phyloP scores from a whole-genome alignment of 441 rosid species.

The Adansonia rubrostipa region DNA sequence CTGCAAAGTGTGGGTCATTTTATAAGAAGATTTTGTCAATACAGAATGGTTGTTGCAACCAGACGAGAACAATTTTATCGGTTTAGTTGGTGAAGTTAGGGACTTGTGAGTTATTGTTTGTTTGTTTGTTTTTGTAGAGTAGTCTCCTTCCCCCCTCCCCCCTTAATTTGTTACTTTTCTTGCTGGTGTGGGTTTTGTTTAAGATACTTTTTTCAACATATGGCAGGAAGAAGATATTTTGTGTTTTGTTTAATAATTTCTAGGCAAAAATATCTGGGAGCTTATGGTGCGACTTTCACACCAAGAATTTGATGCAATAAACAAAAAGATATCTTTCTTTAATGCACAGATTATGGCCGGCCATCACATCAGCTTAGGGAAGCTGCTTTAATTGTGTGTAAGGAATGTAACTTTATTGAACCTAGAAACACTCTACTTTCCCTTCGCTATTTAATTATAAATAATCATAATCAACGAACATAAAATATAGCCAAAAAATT shows the following conservation, averaged over 20 bases:
- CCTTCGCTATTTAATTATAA: neutral
- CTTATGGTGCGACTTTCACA: neutral
- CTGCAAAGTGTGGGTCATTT: neutral
- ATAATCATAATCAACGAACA: neutral
- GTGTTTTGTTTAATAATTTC: conserved; percentile 7
- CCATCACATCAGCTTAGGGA: conserved; percentile 30
- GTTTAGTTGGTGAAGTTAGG: neutral
- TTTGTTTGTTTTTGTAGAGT: neutral
- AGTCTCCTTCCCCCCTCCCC: too few species aligned
- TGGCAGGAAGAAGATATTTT: conserved; percentile 16
- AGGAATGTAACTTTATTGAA: conserved; percentile 19
- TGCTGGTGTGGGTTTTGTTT: neutral
- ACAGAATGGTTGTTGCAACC: neutral
- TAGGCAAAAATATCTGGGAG: conserved; percentile 32
- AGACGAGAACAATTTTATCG: neutral
- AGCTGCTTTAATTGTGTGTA: neutral
- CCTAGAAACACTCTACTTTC: neutral
- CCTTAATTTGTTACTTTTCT: neutral
- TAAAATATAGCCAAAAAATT: neutral
- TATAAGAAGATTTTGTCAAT: neutral
- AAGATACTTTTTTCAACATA: conserved; percentile 1
- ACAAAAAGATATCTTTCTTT: conserved; percentile 1
- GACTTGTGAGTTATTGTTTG: neutral
- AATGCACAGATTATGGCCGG: conserved; percentile 16
- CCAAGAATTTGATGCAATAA: neutral